phyloP scores from a whole-genome alignment of 352 stramenopile species.

The Globisporangium cederbergense region DNA sequence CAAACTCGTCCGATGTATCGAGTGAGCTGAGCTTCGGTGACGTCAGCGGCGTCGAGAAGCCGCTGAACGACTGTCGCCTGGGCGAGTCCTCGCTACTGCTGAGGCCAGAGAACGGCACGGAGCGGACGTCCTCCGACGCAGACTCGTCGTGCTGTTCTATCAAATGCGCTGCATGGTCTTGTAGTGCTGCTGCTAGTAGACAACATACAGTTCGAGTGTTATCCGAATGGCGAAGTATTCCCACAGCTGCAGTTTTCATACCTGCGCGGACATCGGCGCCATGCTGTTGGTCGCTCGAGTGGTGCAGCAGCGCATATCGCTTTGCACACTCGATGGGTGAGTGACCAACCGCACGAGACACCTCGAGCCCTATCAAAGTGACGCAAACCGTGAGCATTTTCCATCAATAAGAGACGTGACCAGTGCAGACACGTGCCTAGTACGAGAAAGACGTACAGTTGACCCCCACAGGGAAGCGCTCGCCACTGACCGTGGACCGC shows the following conservation, averaged over 20 bases:
- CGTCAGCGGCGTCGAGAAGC: conserved; percentile 55
- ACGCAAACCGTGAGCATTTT: neutral
- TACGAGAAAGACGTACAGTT: conserved; percentile 54
- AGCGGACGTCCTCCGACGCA: conserved; percentile 17
- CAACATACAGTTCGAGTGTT: neutral
- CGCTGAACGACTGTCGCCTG: conserved; percentile 30
- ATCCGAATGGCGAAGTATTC: too few species aligned
- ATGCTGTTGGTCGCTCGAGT: conserved; percentile 1
- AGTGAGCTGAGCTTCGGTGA: conserved; percentile 57
- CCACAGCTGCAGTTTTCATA: neutral
- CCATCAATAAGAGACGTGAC: neutral
- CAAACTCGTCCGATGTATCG: conserved; percentile 56
- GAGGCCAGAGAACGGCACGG: conserved; percentile 29
- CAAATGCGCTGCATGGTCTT: neutral
- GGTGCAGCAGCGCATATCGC: conserved; percentile 68
- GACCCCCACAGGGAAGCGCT: conserved; percentile 79
- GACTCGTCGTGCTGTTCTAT: conserved; percentile 26
- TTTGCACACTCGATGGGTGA: conserved; percentile 81
- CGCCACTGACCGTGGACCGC: conserved; percentile 63
- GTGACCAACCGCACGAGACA: conserved; percentile 48
- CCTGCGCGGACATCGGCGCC: neutral
- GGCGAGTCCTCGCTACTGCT: conserved; percentile 51
- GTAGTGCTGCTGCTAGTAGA: neutral
- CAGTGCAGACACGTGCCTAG: neutral
- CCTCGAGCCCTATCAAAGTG: conserved; percentile 55